A percentile compares a stretch with the other conserved stretches of the same genome.
Conservation (phyloP, 331 rosid species). For the Malus hybrid region DNA sequence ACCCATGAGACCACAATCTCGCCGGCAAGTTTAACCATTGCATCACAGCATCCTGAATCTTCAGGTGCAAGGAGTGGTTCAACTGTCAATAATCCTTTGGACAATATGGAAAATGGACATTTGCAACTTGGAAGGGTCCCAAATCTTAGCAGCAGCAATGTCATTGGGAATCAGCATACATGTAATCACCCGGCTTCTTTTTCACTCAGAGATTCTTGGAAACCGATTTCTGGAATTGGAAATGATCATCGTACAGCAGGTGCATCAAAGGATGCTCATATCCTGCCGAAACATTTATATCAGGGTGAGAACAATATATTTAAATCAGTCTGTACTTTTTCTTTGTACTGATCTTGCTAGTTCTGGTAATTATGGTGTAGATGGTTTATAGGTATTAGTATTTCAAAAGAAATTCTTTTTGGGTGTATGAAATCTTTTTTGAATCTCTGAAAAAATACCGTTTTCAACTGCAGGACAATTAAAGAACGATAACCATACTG, state of each 20-base stretch:
- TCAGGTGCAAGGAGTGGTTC: slow-evolving; percentile 43
- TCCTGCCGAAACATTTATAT: slow-evolving; percentile 43
- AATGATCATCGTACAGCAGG: slow-evolving; percentile 38
- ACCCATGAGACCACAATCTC: slow-evolving; percentile 47
- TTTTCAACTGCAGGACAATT: slow-evolving; percentile 43
- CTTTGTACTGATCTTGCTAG: background rate
- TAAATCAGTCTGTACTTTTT: background rate
- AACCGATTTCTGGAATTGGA: slow-evolving; percentile 50
- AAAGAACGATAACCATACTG: slow-evolving; percentile 43
- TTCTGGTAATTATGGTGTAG: slow-evolving; percentile 17
- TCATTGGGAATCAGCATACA: too few species aligned
- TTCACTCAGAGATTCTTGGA: slow-evolving; percentile 75
- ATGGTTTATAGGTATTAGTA: slow-evolving; percentile 23
- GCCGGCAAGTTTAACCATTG: slow-evolving; percentile 37
- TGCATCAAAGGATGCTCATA: slow-evolving; percentile 46
- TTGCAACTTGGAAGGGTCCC: slow-evolving; percentile 42
- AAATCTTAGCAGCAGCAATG: too few species aligned
- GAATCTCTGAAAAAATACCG: slow-evolving; percentile 16
- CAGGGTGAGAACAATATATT: slow-evolving; percentile 45
- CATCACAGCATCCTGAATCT: slow-evolving; percentile 45
- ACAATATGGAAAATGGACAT: slow-evolving; percentile 51
- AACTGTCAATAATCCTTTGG: slow-evolving; percentile 40
- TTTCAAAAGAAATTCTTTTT: slow-evolving; percentile 16
- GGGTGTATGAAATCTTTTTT: slow-evolving; percentile 17
- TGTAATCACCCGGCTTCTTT: slow-evolving; percentile 8